Evolutionary conservation across 2,329 filamentous ascomycete genomes (phyloP).

Genomic region (Colletotrichum filicis): DNA sequence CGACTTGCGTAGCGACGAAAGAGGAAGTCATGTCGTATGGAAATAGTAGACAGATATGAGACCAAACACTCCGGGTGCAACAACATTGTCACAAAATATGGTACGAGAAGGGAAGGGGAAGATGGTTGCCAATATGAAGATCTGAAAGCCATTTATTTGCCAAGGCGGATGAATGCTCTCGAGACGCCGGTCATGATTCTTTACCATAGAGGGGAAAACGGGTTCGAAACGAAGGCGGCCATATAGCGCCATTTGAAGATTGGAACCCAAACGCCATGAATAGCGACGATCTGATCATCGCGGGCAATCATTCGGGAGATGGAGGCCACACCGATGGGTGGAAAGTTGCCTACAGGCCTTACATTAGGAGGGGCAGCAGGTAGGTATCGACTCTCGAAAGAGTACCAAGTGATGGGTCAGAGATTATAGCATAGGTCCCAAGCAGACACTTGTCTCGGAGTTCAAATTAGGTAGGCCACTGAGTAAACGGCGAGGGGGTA

Average conservation of each 20-base stretch:
- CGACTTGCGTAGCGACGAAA: background rate
- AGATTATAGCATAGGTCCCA: background rate
- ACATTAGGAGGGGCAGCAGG: background rate
- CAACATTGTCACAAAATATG: background rate
- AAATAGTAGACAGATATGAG: background rate
- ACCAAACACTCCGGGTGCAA: background rate
- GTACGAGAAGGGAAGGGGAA: background rate
- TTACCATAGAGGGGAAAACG: no score
- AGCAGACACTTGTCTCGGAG: background rate
- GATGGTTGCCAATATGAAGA: constrained; percentile 11
- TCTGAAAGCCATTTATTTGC: background rate
- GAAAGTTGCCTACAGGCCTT: background rate
- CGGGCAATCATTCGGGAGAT: background rate
- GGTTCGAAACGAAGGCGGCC: background rate
- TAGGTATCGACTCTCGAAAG: background rate
- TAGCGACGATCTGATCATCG: background rate
- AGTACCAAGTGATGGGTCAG: background rate
- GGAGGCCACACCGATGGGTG: background rate
- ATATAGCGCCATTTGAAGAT: background rate
- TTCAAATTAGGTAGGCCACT: background rate
- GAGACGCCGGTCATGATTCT: background rate
- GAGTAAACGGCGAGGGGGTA: background rate
- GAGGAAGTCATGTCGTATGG: background rate
- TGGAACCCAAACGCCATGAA: background rate
- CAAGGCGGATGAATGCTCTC: constrained; percentile 27